Base-by-base conservation (phyloP, 805 yeast species). In the Nakazawaea wyomingensis region DNA sequence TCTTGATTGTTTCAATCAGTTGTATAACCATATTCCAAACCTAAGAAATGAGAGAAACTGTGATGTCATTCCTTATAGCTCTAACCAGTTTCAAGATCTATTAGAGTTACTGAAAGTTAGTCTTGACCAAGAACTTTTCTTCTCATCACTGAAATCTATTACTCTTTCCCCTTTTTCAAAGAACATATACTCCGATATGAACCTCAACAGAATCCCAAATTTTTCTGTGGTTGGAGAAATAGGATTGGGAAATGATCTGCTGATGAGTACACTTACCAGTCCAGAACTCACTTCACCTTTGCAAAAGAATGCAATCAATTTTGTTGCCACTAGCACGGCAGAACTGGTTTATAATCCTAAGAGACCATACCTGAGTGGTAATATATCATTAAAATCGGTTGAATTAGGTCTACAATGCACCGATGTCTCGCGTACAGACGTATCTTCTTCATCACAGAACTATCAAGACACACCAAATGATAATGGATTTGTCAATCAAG, bases 1-100 rank as follows among this genome's bases (percentile, higher is more conserved):
- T 27, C 50, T 60, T 0, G 39, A 29, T 28, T 45, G 57, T n/a
- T 62, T 61, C 43, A 56, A 55, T 35, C 39, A 44, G 6, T 44
- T 62, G n/a, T 16, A 16, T 31, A 13, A 11, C 9, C 26, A 18
- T 17, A 9, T 26, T 7, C 31, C 35, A 10, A n/a, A 24, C 9
- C 14, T n/a, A 16, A 3, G 2, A 17, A 20, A 32, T 9, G 16
- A 24, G 8, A 5, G 7, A 17, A 16, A 24, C 5, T 10, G 14
- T 4, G 38, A 21, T 13, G 29, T 22, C 8, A 24, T 26, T 8
- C 11, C 13, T 10, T 35, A 17, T 13, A 24, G 22, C 30, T 35
- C 29, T 4, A 5, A 22, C 10, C 30, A 35, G n/a, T 35, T n/a
- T 21, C 14, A 16, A 22, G 30, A 22, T 10, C 10, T 35, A 4